Percentiles rank a stretch among this genome's conserved stretches.
phyloP scores from a whole-genome alignment of 1,284 basidiomycete species.

The Boletus smithii region DNA sequence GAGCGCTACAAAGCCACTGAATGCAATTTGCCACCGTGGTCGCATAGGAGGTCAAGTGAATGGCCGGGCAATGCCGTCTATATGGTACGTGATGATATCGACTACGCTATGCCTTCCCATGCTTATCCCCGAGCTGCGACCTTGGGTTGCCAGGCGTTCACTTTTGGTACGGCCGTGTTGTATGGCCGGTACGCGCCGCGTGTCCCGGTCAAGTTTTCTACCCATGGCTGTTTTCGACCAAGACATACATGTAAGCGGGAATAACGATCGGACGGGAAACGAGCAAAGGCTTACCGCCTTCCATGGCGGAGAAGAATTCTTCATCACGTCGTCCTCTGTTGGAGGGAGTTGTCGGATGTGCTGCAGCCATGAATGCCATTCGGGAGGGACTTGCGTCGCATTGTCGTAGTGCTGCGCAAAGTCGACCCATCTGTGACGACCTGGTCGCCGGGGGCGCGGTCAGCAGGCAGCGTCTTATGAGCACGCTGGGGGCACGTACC shows the following conservation, averaged over 20 bases:
- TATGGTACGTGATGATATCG: neutral
- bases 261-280: neutral
- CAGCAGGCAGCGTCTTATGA: neutral
- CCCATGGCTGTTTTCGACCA: slow-evolving; percentile 59
- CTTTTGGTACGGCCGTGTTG: slow-evolving; percentile 81
- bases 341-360: slow-evolving; percentile 86
- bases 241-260: neutral
- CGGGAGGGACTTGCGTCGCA: slow-evolving; percentile 85
- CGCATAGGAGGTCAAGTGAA: neutral
- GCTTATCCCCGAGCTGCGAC: slow-evolving; percentile 46
- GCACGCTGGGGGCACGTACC: slow-evolving; percentile 48
- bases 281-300: slow-evolving; percentile 59
- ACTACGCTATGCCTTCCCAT: neutral
- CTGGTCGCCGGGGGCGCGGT: slow-evolving; percentile 37
- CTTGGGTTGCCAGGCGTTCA: slow-evolving; percentile 81
- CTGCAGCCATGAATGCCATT: slow-evolving; percentile 94
- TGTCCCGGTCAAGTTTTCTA: slow-evolving; percentile 89
- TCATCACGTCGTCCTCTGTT: slow-evolving; percentile 67
- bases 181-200: slow-evolving; percentile 85
- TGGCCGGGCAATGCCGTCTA: neutral
- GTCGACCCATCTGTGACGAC: slow-evolving; percentile 93
- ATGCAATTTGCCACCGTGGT: too few relatives aligned
- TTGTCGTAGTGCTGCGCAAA: slow-evolving; percentile 87
- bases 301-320: slow-evolving; percentile 73
- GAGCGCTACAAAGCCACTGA: too few relatives aligned